Percentiles rank a stretch among this genome's conserved stretches.
Evolutionary conservation across 2,329 filamentous ascomycete species (phyloP).

Genomic region (Curvularia verruculosa): DNA sequence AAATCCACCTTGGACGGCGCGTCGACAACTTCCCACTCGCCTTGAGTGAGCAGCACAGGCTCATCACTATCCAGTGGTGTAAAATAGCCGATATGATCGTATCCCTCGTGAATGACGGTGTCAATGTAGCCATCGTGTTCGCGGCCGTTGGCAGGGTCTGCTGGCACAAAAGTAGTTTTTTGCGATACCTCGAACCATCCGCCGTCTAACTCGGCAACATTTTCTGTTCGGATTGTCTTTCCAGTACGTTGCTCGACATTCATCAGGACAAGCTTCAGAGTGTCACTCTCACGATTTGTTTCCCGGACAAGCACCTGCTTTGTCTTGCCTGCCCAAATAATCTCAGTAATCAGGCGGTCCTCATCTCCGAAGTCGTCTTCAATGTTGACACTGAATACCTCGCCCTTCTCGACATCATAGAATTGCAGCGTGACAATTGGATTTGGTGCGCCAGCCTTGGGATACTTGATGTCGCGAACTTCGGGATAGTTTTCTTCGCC

Average conservation of each 20-base stretch:
- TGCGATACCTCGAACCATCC: constrained; percentile 97
- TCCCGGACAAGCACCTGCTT: constrained; percentile 84
- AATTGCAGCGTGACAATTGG: constrained; percentile 87
- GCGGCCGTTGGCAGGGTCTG: constrained; percentile 76
- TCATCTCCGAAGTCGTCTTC: constrained; percentile 78
- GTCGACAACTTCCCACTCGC: constrained; percentile 88
- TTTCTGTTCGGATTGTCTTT: constrained; percentile 76
- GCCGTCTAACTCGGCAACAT: constrained; percentile 85
- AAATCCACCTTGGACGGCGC: constrained; percentile 86
- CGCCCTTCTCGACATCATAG: constrained; percentile 78
- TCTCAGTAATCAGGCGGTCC: constrained; percentile 88
- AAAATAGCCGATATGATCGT: constrained; percentile 93
- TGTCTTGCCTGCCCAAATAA: constrained; percentile 80
- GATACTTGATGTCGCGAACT: constrained; percentile 91
- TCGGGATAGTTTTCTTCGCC: constrained; percentile 92
- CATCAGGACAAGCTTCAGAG: constrained; percentile 85
- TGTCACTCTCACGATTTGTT: constrained; percentile 91
- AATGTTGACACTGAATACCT: constrained; percentile 81
- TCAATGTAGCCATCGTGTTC: constrained; percentile 90
- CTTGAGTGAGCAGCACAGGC: constrained; percentile 86
- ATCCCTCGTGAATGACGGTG: constrained; percentile 82
- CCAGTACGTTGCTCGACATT: constrained; percentile 76
- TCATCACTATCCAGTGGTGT: constrained; percentile 80
- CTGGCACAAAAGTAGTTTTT: constrained; percentile 82
- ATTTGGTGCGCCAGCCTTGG: constrained; percentile 92